Percentiles rank a stretch among this genome's conserved stretches.
phyloP scores from a whole-genome alignment of 371 early-diverging fungal genomes.

The Lichtheimia ramosa region DNA sequence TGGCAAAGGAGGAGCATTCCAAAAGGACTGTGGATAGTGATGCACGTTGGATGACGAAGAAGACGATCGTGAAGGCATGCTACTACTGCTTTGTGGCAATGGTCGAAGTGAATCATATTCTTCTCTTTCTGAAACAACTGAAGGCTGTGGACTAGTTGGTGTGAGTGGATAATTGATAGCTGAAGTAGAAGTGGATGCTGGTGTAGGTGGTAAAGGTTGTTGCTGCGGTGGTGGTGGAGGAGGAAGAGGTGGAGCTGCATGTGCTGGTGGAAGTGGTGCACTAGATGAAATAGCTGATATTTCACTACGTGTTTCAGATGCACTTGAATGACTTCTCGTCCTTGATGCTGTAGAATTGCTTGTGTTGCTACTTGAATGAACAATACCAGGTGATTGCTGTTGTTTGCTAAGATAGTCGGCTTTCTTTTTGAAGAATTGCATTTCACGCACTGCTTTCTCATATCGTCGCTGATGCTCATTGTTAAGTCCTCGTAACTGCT shows the following conservation, averaged over 20 bases:
- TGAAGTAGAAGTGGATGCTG: constrained; percentile 15
- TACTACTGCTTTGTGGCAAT: constrained; percentile 6
- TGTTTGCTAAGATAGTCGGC: constrained; percentile 27
- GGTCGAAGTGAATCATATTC: constrained; percentile 5
- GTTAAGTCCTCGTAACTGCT: constrained; percentile 18
- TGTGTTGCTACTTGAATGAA: background rate
- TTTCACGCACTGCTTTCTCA: constrained; percentile 51
- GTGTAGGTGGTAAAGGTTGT: constrained; percentile 11
- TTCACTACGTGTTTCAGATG: constrained; percentile 3
- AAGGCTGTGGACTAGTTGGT: constrained; percentile 33
- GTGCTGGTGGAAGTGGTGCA: constrained; percentile 4
- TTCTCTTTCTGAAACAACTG: constrained; percentile 9
- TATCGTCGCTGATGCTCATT: constrained; percentile 31
- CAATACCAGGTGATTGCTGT: constrained; percentile 1
- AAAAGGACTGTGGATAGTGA: constrained; percentile 9
- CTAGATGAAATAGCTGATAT: background rate
- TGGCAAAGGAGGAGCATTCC: constrained; percentile 9
- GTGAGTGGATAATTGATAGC: constrained; percentile 18
- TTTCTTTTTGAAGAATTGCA: constrained; percentile 47
- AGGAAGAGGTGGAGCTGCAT: constrained; percentile 14
- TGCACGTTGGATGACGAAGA: constrained; percentile 14
- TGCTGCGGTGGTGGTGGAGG: constrained; percentile 12
- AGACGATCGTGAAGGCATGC: constrained; percentile 17
- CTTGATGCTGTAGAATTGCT: background rate
- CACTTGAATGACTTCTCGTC: background rate